Conservation (phyloP, 768 basidiomycete genomes). For the Panaeolus papilionaceus region DNA sequence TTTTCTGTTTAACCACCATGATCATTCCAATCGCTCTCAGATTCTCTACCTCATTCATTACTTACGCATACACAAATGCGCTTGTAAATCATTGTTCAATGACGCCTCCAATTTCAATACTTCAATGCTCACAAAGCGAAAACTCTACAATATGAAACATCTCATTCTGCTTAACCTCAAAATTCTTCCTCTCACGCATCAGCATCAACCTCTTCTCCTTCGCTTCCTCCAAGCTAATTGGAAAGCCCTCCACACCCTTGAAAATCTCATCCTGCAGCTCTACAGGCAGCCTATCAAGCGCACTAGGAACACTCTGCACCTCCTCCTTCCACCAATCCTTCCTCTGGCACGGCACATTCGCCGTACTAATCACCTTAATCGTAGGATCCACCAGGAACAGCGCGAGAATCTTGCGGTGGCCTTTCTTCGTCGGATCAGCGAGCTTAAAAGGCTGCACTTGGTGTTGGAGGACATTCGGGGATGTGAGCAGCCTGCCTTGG, state of each 20-base stretch:
- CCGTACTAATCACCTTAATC: constrained; percentile 29
- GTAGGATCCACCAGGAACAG: constrained; percentile 44
- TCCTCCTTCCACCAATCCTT: constrained; percentile 35
- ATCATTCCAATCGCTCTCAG: too few relatives aligned
- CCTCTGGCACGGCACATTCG: constrained; percentile 38
- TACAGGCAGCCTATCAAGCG: constrained; percentile 16
- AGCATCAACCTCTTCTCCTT: constrained; percentile 26
- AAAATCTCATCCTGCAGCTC: constrained; percentile 27
- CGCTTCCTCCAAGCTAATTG: constrained; percentile 25
- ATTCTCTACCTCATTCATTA: too few relatives aligned
- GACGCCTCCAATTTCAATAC: too few relatives aligned
- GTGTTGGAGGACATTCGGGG: constrained; percentile 46
- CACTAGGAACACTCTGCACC: constrained; percentile 13
- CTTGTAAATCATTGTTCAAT: too few relatives aligned
- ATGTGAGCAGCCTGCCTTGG: constrained; percentile 38
- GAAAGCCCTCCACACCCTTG: constrained; percentile 24
- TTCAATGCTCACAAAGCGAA: constrained; percentile 15
- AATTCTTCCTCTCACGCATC: constrained; percentile 28
- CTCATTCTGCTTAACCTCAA: constrained; percentile 14
- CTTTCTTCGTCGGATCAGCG: constrained; percentile 39
- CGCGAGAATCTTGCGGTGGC: constrained; percentile 45
- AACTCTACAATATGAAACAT: constrained; percentile 20
- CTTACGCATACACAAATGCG: too few relatives aligned
- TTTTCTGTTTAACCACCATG: too few relatives aligned
- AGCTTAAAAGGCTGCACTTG: constrained; percentile 40